Percentiles rank a stretch among this genome's conserved stretches.
Evolutionary conservation across 768 basidiomycete species (phyloP).

Genomic region (Lactarius hengduanensis): DNA sequence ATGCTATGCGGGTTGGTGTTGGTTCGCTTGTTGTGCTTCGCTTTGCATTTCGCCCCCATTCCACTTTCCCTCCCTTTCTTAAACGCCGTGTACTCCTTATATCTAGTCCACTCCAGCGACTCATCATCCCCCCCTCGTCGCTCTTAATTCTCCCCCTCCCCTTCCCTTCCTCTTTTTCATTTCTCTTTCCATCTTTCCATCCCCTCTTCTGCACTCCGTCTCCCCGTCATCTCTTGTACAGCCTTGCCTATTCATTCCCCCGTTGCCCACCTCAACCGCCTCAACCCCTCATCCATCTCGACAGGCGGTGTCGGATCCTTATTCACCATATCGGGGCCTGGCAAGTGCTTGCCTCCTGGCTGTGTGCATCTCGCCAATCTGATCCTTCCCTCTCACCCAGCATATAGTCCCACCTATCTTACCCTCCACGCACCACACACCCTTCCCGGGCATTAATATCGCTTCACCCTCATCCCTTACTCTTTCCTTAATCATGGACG

Average conservation of each 20-base stretch:
- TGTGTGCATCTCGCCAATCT: not conserved
- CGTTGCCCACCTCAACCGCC: conserved; percentile 21
- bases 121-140: conserved; percentile 13
- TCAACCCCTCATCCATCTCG: conserved; percentile 7
- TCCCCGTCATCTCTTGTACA: conserved; percentile 13
- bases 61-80: conserved; percentile 2
- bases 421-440: conserved; percentile 13
- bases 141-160: conserved; percentile 17
- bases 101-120: conserved; percentile 16
- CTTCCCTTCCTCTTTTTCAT: conserved; percentile 1
- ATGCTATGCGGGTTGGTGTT: not conserved
- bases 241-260: conserved; percentile 17
- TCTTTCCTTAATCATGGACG: conserved; percentile 24
- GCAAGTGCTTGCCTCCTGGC: not conserved
- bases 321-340: not conserved
- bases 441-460: conserved; percentile 20
- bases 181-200: conserved; percentile 1
- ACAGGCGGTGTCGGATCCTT: conserved; percentile 15
- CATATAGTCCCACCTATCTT: conserved; percentile 27
- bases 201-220: not conserved
- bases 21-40: not conserved
- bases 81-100: conserved; percentile 24
- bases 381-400: conserved; percentile 6
- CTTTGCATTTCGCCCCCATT: conserved; percentile 8
- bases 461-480: conserved; percentile 10